Percentiles rank a stretch among this genome's conserved stretches.
phyloP scores from a whole-genome alignment of 768 basidiomycete genomes.

The Mrakia gelida region DNA sequence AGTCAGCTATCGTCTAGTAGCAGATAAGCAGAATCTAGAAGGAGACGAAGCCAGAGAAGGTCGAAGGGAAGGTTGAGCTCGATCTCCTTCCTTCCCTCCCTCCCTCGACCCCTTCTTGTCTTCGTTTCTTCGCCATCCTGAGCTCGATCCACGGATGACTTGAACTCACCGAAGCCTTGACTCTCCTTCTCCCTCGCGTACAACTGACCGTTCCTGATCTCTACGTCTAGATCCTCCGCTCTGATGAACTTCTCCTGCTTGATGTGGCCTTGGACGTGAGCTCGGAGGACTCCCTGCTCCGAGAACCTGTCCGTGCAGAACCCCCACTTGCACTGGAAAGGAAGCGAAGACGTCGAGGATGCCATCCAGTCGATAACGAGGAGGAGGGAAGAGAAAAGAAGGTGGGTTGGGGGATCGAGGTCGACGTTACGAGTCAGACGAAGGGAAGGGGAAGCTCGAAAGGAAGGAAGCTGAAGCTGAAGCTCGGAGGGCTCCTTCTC shows the following conservation, averaged over 20 bases:
- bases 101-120: neutral
- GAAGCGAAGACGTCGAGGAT: neutral
- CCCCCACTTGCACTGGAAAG: neutral
- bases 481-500: too few species aligned
- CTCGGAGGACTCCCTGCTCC: neutral
- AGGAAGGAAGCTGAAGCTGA: too few species aligned
- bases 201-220: neutral
- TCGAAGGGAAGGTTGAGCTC: neutral
- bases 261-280: neutral
- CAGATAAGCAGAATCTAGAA: neutral
- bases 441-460: too few species aligned
- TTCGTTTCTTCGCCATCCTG: neutral
- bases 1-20: neutral
- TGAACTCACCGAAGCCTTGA: constrained; percentile 7
- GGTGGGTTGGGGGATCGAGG: too few species aligned
- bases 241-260: neutral
- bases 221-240: neutral
- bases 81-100: neutral
- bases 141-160: neutral
- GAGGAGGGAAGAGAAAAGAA: too few species aligned
- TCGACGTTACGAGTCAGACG: too few species aligned
- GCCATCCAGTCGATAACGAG: too few species aligned
- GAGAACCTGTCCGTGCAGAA: neutral
- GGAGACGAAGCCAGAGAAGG: neutral
- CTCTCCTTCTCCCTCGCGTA: constrained; percentile 14